Conservation (phyloP, 148 eudicot species). For the Silene uniflora region DNA sequence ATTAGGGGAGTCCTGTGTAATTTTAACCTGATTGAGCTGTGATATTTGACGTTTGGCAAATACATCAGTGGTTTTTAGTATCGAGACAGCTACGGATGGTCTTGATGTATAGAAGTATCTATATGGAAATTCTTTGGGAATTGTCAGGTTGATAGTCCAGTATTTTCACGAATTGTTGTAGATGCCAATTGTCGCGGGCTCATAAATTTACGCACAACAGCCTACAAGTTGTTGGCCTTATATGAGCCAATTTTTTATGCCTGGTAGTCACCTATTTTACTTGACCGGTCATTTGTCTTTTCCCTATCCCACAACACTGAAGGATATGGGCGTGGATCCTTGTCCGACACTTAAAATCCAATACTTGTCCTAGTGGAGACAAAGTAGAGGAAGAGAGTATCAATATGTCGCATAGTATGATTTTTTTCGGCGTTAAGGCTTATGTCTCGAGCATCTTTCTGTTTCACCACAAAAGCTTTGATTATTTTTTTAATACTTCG, state of each 20-base stretch:
- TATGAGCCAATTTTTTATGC: neutral
- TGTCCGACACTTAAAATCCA: neutral
- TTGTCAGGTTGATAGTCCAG: neutral
- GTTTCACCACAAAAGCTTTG: neutral
- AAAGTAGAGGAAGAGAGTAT: neutral
- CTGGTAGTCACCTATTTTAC: constrained; percentile 3
- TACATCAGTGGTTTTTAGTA: neutral
- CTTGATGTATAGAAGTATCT: no score
- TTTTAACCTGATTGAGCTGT: neutral
- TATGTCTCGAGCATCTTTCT: neutral
- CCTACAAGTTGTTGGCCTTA: neutral
- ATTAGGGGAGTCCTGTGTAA: neutral
- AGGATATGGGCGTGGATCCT: neutral
- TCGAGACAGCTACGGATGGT: neutral
- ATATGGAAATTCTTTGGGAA: neutral
- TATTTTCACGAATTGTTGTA: neutral
- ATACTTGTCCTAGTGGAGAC: neutral
- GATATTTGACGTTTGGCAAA: neutral
- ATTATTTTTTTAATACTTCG: no score
- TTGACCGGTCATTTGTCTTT: neutral
- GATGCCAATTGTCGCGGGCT: neutral
- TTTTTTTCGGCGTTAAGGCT: neutral
- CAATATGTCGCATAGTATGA: neutral
- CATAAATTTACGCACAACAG: neutral
- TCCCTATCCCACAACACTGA: neutral